Base-by-base conservation (phyloP, 306 rosid genomes). In the Cucurbita pepo region DNA sequence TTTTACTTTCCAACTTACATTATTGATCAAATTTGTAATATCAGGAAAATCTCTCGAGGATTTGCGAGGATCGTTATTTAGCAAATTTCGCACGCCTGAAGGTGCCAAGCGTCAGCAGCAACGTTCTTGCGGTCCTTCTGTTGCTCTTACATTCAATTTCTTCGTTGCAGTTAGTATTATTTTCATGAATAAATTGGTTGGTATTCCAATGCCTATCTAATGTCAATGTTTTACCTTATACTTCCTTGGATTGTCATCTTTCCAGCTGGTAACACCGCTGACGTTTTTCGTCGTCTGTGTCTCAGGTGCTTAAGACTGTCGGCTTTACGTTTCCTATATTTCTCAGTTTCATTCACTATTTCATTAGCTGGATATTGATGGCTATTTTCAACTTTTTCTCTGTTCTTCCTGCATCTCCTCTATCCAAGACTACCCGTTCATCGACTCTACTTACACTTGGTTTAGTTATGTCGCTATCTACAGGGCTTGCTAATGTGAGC, bases 401-500 rank as follows among this genome's bases (percentile, higher is more conserved):
- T 56, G 69, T 89, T 36, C 96, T 91, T 67, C 91, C 96, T 36
- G 84, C 92, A 19, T 82, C 93, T 77, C 88, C 90, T 71, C 80
- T 92, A 77, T 48, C 96, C 56, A 91, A 89, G 75, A 66, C 91
- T 0, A 83, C 91, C 54, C 91, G 81, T 7, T 48, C 74, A 4
- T 80, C 96, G 63, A 67, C 88, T 60, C 81, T 91, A 67, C 74
- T 87, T 77, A 79, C 88, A 36, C 97, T 91, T 76, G 96, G 97
- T 44, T 72, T 83, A 78, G 97, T 91, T 73, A 91, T 91, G 96
- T 78, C 96, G 63, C 76, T 91, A 22, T 91, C 96, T 48, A 89
- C 96, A 8, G 94, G 97, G 82, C 90, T 91, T 63, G 93, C 97
- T 40, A 89, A 91, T 66, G 96, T 87, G 74, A 91, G 97, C 86